Conservation (phyloP, 2,329 filamentous ascomycete genomes). For the Stemphylium vesicarium region DNA sequence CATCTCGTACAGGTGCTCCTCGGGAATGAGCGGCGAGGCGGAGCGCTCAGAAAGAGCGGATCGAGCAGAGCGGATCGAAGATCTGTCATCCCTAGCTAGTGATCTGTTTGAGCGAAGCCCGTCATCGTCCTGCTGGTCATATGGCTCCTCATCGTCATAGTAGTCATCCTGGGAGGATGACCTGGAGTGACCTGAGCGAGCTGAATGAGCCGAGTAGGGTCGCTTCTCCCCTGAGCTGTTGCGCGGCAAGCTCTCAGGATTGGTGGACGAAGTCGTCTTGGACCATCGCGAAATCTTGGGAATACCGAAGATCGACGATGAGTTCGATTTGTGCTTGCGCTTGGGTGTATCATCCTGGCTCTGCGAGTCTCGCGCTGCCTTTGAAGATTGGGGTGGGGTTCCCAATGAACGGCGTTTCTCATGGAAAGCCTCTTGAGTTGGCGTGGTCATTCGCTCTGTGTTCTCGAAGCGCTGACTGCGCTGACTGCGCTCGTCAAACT, state of each 20-base stretch:
- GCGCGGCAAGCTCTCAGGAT: constrained; percentile 74
- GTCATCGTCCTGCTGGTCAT: constrained; percentile 67
- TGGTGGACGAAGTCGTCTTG: constrained; percentile 89
- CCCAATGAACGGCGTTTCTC: constrained; percentile 44
- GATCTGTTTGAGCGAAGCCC: constrained; percentile 51
- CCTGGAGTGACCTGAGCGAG: constrained; percentile 66
- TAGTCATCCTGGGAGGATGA: constrained; percentile 75
- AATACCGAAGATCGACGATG: constrained; percentile 73
- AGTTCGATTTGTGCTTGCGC: constrained; percentile 87
- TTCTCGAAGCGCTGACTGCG: constrained; percentile 64
- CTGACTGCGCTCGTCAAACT: constrained; percentile 66
- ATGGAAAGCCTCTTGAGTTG: constrained; percentile 60
- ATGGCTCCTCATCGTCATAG: constrained; percentile 65
- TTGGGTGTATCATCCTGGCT: constrained; percentile 82
- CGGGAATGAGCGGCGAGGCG: constrained; percentile 61
- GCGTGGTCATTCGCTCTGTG: constrained; percentile 66
- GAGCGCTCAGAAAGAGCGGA: constrained; percentile 32
- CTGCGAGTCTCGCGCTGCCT: constrained; percentile 51
- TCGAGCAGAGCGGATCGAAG: constrained; percentile 39
- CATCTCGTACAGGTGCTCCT: constrained; percentile 54
- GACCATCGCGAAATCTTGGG: constrained; percentile 98
- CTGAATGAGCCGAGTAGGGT: constrained; percentile 59
- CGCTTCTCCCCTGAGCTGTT: constrained; percentile 67
- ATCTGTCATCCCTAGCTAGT: constrained; percentile 30
- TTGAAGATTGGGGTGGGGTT: constrained; percentile 62